Base-by-base conservation (phyloP, 371 early-diverging fungal genomes). In the Nematocida major region DNA sequence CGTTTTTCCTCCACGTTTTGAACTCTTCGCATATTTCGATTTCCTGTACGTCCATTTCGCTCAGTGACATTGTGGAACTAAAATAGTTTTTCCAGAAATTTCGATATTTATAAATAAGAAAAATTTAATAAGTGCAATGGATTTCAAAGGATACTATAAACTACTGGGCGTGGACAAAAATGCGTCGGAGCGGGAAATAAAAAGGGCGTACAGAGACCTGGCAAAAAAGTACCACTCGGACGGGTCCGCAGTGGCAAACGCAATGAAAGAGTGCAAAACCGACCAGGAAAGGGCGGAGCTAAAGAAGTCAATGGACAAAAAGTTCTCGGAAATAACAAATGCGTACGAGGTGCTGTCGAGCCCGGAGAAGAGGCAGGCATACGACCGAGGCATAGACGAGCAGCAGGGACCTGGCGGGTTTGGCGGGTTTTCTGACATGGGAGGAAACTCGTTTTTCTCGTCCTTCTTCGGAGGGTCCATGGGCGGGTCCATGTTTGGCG, bases 1-100 rank as follows among this genome's bases (percentile, higher is more conserved):
- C 89, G 86, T 96, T 96, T 87, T 96, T 96, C 82, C 94, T 94
- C 99, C 99, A 98, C 69, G 93, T 79, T 79, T 83, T 83, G 86
- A 95, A 95, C 82, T 96, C 95, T 84, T 94, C 92, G 70, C 91
- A 89, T 73, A 92, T 90, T 43, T 88, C 85, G 82, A 91, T 91
- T 82, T 93, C 90, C 78, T 90, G 89, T 36, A 34, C 34, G 24
- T 20, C 22, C 32, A 47, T 40, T 18, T 40, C 68, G 20, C 32
- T 11, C 34, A 47, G 38, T 38, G 18, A 24, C n/a, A 48, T 32
- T 54, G 24, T 39, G 36, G n/a, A 26, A 43, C 15, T 28, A 43
- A 20, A 47, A 24, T 47, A n/a, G 40, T 66, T 15, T 7, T 61
- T 69, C 62, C 26, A 20, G 70, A 69, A 69, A 62, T 66, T 69